These are phyloP conservation scores for Phaeoacremonium minimum DNA, from an alignment of 2,329 filamentous ascomycete genomes.

Conservation along the genomic window DNA sequence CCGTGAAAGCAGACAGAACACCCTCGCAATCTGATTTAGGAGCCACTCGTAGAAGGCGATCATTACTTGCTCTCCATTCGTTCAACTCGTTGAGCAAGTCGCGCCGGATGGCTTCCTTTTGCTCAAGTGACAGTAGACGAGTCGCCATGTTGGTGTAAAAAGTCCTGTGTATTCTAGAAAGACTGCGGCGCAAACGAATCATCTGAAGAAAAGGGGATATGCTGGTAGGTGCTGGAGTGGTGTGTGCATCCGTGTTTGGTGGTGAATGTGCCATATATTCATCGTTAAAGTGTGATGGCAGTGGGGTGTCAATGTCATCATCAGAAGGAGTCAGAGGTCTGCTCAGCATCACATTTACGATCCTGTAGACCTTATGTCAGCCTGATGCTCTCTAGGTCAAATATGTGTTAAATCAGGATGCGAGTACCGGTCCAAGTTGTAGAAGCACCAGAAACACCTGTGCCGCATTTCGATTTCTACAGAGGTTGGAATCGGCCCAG, in stretches of 20 bases:
- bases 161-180: slow-evolving; percentile 1
- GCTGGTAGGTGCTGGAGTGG: too few relatives aligned
- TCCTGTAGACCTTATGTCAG: too few relatives aligned
- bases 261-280: slow-evolving; percentile 1
- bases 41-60: too few relatives aligned
- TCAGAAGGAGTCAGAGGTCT: slow-evolving; percentile 7
- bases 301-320: slow-evolving; percentile 6
- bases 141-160: slow-evolving; percentile 1
- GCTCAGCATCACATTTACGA: slow-evolving; percentile 7
- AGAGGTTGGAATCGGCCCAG: too few relatives aligned
- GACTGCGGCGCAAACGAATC: slow-evolving; percentile 6
- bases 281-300: slow-evolving; percentile 8
- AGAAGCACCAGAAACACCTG: slow-evolving; percentile 9
- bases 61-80: neutral
- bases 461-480: slow-evolving; percentile 7
- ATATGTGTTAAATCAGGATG: too few relatives aligned
- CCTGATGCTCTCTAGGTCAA: too few relatives aligned
- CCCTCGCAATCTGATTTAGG: too few relatives aligned
- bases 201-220: slow-evolving; percentile 10
- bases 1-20: too few relatives aligned
- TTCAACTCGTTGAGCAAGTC: neutral
- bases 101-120: neutral
- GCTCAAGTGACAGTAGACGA: neutral
- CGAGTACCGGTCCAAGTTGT: slow-evolving; percentile 10
- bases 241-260: too few relatives aligned